Evolutionary conservation across 2,329 filamentous ascomycete species (phyloP), one percentile per base, ranked within the genome.

Genomic region (Pestalotiopsis sp.): DNA sequence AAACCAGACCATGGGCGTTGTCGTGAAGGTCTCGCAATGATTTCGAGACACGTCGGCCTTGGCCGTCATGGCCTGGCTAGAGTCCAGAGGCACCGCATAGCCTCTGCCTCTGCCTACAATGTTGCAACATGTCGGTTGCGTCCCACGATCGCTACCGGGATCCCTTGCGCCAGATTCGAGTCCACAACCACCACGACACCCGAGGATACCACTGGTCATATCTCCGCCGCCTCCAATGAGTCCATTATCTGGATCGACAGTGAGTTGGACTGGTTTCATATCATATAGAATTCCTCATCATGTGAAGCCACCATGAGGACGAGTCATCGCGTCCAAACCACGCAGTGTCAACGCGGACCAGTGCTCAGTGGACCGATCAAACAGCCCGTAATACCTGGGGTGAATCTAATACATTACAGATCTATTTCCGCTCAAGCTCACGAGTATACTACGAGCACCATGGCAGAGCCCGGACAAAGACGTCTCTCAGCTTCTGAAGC

Each of bases 221-320:
- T 98, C 72, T 83, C 86, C n/a, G 86, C 92, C 11, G 86, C 84
- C 2, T 81, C 90, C 1, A 92, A 94, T 73, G 93, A 98, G 81
- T 91, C 91, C 0, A 90, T 98, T 59, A 79, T 98, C 6, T 99
- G 97, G 81, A 91, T 98, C 75, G 94, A 97, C 77, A 97, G 92
- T 94, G 80, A 58, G 64, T 66, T 77, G 89, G 13, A 35, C 30
- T n/a, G 26, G 9, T 17, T 26, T 9, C 26, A 14, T 22, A 35
- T 35, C 4, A 10, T 13, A 3, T 1, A 39, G 35, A 35, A 13
- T 9, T 11, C 30, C 13, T 38, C 6, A 38, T 35, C 58, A 20
- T 5, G 11, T 61, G 44, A 9, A 44, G 40, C 13, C 1, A 4
- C 40, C 5, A 4, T 44, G 30, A 35, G 7, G 30, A 35, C 30